Conservation (phyloP, 2,329 filamentous ascomycete species). For the Fragosphaeria purpurea region DNA sequence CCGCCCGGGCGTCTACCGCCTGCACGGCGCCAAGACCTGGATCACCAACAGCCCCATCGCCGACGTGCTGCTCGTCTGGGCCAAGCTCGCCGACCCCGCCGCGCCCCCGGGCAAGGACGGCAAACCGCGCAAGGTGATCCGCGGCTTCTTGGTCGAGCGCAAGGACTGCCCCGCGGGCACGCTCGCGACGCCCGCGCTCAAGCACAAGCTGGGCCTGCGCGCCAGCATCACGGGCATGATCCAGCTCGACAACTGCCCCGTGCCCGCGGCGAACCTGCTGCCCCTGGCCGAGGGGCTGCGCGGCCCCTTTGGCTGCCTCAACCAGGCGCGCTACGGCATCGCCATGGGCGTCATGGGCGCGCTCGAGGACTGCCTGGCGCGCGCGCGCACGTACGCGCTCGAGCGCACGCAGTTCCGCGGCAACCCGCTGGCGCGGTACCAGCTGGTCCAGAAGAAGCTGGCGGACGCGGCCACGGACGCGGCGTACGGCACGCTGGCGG, state of each 20-base stretch:
- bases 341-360: slow-evolving; percentile 90
- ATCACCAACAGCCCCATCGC: slow-evolving; percentile 85
- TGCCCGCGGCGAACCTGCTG: slow-evolving; percentile 88
- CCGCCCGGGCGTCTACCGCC: slow-evolving; percentile 64
- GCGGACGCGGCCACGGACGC: slow-evolving; percentile 87
- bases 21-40: slow-evolving; percentile 78
- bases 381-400: slow-evolving; percentile 77
- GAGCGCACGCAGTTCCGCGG: slow-evolving; percentile 94
- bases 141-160: slow-evolving; percentile 83
- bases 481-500: slow-evolving; percentile 81
- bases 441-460: slow-evolving; percentile 95
- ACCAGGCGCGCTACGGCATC: slow-evolving; percentile 88
- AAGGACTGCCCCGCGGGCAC: slow-evolving; percentile 77
- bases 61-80: slow-evolving; percentile 78
- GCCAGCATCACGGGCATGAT: slow-evolving; percentile 98
- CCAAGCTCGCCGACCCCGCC: slow-evolving; percentile 79
- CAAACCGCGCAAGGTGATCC: slow-evolving; percentile 39
- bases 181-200: slow-evolving; percentile 81
- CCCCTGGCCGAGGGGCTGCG: slow-evolving; percentile 75
- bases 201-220: slow-evolving; percentile 88
- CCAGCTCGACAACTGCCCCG: slow-evolving; percentile 81
- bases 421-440: slow-evolving; percentile 91
- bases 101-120: slow-evolving; percentile 35
- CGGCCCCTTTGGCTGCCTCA: slow-evolving; percentile 89
- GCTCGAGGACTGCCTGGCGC: slow-evolving; percentile 77